These are phyloP conservation scores for Aspergillus uvarum DNA, from an alignment of 2,329 filamentous ascomycete species.

Conservation along the genomic window DNA sequence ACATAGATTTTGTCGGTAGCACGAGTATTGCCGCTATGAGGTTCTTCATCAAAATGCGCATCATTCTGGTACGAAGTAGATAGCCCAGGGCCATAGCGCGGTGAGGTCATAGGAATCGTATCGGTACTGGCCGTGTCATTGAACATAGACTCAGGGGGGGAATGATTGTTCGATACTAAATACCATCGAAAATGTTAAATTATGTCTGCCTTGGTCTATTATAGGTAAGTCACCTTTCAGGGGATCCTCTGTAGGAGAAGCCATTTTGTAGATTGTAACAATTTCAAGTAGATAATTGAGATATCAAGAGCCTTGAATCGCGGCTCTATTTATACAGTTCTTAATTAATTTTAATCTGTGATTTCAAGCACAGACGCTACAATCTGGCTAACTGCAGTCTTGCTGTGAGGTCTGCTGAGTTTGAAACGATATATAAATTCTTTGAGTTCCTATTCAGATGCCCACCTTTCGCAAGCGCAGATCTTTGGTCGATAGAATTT, in stretches of 20 bases:
- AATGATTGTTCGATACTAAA: not conserved
- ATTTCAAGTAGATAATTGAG: not conserved
- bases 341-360: not conserved
- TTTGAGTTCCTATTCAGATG: not conserved
- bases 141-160: not conserved
- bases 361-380: not conserved
- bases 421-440: not conserved
- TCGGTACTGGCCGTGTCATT: not conserved
- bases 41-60: not conserved
- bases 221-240: not conserved
- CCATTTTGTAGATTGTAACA: not conserved
- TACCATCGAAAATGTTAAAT: not conserved
- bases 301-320: not conserved
- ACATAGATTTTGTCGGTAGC: not conserved
- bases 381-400: not conserved
- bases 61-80: not conserved
- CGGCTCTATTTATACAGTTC: not conserved
- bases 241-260: not conserved
- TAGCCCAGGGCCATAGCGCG: not conserved
- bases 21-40: not conserved
- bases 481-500: not conserved
- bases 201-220: not conserved
- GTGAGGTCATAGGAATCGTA: not conserved
- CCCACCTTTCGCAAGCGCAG: not conserved
- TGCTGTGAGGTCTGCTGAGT: not conserved